phyloP scores from a whole-genome alignment of 352 stramenopile genomes.

The Pythium guiyangense region DNA sequence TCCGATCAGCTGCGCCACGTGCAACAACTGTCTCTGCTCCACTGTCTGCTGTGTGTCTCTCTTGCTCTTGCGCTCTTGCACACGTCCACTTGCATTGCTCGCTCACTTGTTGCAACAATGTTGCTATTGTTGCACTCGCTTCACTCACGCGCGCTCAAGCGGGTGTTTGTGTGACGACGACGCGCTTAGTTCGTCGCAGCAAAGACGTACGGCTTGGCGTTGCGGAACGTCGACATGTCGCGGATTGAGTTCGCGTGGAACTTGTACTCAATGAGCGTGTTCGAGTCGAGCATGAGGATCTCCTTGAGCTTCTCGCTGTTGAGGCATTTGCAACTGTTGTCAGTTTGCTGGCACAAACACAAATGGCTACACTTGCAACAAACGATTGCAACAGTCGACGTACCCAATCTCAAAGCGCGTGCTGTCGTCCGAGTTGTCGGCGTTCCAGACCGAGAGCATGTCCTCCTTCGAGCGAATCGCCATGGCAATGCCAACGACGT shows the following conservation, averaged over 20 bases:
- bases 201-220: conserved; percentile 91
- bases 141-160: background rate
- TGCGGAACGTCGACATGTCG: conserved; percentile 93
- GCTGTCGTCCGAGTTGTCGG: conserved; percentile 88
- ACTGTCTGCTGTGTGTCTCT: no score
- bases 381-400: conserved; percentile 4
- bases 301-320: conserved; percentile 91
- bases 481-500: conserved; percentile 92
- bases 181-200: conserved; percentile 44
- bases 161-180: background rate
- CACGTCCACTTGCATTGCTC: no score
- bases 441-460: conserved; percentile 93
- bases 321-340: conserved; percentile 10
- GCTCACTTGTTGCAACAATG: no score
- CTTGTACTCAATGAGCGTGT: conserved; percentile 95
- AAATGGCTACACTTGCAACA: conserved; percentile 2
- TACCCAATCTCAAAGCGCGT: conserved; percentile 80
- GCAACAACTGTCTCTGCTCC: no score
- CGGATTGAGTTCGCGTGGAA: conserved; percentile 91
- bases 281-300: conserved; percentile 92
- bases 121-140: background rate
- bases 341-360: background rate
- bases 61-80: no score
- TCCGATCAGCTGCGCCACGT: no score
- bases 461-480: conserved; percentile 92